Evolutionary conservation across 108 stramenopile species (phyloP), one percentile per base, ranked within the genome.

Genomic region (Chaetoceros tenuissimus): DNA sequence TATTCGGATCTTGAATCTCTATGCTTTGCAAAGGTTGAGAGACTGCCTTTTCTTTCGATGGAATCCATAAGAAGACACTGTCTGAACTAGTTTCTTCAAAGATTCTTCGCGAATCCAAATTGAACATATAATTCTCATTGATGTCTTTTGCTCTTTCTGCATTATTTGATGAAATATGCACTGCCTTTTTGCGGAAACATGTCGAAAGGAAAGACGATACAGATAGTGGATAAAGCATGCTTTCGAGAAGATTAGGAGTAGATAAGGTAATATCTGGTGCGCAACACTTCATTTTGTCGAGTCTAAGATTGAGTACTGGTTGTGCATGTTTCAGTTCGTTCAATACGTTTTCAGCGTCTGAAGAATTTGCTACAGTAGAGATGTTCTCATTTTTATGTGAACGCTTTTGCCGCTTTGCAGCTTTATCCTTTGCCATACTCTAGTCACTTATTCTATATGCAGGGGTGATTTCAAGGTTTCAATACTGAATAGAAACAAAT

Each of bases 71-170:
- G 51, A 87, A 87, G 0, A 84, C 71, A 57, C 74, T 72, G 8
- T 88, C 82, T 22, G 70, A 72, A 31, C 81, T 82, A 3, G 79
- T 84, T 60, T 92, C 81, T 48, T 59, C 60, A 31, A 91, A 70
- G 48, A 91, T 77, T 22, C 53, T 31, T 31, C 55, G 59, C 0
- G 66, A 49, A 65, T 87, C 71, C 20, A 87, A 62, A 31, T 68
- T 66, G 49, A 67, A 81, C 48, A 90, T 66, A 46, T 69, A 53
- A 28, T 67, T 56, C 18, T 82, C 26, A 43, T 58, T 47, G 25
- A 84, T 75, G 31, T 57, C 40, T 17, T 47, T 10, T 3, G 69
- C 60, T 31, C 78, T 20, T n/a, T 63, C 57, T 51, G 60, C 55
- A 8, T 55, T 47, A 19, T 46, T 51, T 20, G 48, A 51, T 16